Percentiles rank a stretch among this genome's conserved stretches.
Conservation (phyloP, 768 basidiomycete species). For the Tylopilus felleus region DNA sequence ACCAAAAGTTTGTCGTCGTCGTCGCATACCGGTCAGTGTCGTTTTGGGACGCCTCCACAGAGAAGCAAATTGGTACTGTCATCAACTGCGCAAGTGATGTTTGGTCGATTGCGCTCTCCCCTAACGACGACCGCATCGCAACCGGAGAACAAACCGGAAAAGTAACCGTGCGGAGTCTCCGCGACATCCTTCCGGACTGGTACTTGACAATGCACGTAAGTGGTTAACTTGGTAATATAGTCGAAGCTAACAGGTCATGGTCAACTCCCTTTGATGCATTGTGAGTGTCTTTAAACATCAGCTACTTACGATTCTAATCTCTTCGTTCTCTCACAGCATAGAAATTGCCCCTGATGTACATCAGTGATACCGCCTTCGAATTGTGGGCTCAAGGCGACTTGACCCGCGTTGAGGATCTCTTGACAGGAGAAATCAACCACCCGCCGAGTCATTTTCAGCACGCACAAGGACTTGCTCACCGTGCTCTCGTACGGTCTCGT, state of each 20-base stretch:
- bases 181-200: neutral
- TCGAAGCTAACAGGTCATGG: too few relatives aligned
- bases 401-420: neutral
- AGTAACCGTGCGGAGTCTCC: neutral
- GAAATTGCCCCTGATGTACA: neutral
- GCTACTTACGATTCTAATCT: too few relatives aligned
- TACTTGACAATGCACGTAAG: neutral
- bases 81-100: neutral
- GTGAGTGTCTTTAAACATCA: too few relatives aligned
- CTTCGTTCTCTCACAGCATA: too few relatives aligned
- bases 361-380: neutral
- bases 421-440: neutral
- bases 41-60: constrained; percentile 1
- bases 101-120: neutral
- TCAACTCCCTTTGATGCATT: too few relatives aligned
- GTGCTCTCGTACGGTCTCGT: neutral
- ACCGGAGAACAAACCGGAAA: neutral
- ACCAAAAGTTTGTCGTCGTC: neutral
- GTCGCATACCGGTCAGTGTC: neutral
- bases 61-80: neutral
- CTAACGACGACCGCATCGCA: neutral
- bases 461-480: neutral
- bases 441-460: neutral
- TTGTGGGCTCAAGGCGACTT: neutral
- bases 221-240: neutral